Base-by-base conservation (phyloP, 371 early-diverging fungal genomes). In the Mortierella sp. region DNA sequence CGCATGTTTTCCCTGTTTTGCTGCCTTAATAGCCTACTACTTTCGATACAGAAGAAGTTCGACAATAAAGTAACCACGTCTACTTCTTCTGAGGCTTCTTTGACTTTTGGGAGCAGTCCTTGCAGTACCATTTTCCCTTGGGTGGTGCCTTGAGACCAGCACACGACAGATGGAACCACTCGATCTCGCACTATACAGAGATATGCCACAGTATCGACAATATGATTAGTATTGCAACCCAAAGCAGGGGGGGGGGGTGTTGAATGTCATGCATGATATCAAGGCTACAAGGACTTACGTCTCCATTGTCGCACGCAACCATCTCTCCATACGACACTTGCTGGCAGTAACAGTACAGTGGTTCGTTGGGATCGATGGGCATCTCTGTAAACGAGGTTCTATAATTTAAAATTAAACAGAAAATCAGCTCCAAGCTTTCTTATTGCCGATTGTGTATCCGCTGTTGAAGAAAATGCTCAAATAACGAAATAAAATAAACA, bases 81-180 rank as follows among this genome's bases (percentile, higher is more conserved):
- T 79, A 87, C 64, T 84, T 86, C 60, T 83, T 84, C 39, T 86
- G 86, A 41, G 80, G 81, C 53, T 84, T 85, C 64, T 88, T 87
- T 56, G 83, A 78, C 67, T 89, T 89, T 42, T 80, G 70, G 6
- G 70, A 50, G 73, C 94, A 93, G 39, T 90, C 89, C 21, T 88
- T 84, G 72, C 99, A 99, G 64, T 89, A 94, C 99, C 99, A 99
- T 70, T 92, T 91, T 26, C 95, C 96, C 70, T 92, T 93, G 34
- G 95, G 95, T 9, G 91, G 90, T 6, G 86, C 87, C 27, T 89
- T 88, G 26, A 97, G 86, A 24, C 93, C 95, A 15, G 96, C 95
- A 81, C 99, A 99, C 14, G 88, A 89, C 69, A 93, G 88, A 83
- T 99, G 99, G 81, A 96, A 97, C 99, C 99, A 98, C 79, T 96